These are phyloP conservation scores for Kwoniella dendrophila DNA, from an alignment of 768 basidiomycete species.

Conservation along the genomic window DNA sequence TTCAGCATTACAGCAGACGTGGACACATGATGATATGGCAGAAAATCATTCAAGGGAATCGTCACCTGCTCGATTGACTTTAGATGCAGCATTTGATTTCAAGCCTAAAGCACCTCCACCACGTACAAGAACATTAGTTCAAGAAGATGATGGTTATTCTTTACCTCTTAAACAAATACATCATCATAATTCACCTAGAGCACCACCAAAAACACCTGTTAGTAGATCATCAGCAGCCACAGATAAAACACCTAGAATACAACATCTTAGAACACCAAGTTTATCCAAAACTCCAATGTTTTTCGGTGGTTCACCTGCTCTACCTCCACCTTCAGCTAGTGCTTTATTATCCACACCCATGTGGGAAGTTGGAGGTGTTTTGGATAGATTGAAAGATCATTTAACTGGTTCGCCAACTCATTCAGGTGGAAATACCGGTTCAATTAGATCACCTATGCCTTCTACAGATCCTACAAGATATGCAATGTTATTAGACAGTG, in stretches of 20 bases:
- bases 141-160: conserved; percentile 33
- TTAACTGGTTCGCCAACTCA: conserved; percentile 28
- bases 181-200: conserved; percentile 17
- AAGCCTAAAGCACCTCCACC: conserved; percentile 29
- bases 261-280: conserved; percentile 15
- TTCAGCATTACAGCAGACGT: conserved; percentile 37
- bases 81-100: conserved; percentile 45
- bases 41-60: conserved; percentile 11
- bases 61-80: conserved; percentile 24
- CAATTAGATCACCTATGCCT: conserved; percentile 26
- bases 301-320: conserved; percentile 27
- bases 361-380: conserved; percentile 33
- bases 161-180: conserved; percentile 2
- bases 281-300: conserved; percentile 27
- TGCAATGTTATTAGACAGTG: conserved; percentile 32
- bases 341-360: conserved; percentile 30
- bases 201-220: conserved; percentile 47
- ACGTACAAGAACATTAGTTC: conserved; percentile 1
- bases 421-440: conserved; percentile 1
- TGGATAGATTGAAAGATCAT: conserved; percentile 31
- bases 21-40: conserved; percentile 44
- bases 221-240: conserved; percentile 37
- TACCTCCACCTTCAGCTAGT: conserved; percentile 26
- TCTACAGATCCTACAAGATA: conserved; percentile 32
- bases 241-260: conserved; percentile 27